Evolutionary conservation across 2,329 filamentous ascomycete genomes (phyloP).

Genomic region (Pseudogymnoascus sp.): DNA sequence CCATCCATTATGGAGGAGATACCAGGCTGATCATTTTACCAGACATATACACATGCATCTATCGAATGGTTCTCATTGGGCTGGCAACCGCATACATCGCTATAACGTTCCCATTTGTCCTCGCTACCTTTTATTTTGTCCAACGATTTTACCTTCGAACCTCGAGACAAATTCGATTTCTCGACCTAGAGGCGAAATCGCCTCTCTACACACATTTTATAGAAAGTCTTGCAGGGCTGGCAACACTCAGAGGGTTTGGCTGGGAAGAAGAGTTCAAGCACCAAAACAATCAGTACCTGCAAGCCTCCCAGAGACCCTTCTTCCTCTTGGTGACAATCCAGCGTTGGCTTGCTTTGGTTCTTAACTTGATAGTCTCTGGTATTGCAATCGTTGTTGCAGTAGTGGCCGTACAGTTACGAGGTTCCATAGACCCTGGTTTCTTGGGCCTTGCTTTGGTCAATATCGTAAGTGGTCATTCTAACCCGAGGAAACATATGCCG

Average conservation of each 20-base stretch:
- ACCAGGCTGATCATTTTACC: background rate
- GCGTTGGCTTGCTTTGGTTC: slow-evolving; percentile 35
- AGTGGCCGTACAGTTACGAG: slow-evolving; percentile 18
- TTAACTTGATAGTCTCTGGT: slow-evolving; percentile 35
- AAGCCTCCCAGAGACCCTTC: slow-evolving; percentile 36
- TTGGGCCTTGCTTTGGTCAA: slow-evolving; percentile 35
- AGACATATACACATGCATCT: slow-evolving; percentile 8
- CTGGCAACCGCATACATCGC: slow-evolving; percentile 21
- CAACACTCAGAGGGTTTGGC: slow-evolving; percentile 38
- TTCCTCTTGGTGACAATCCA: slow-evolving; percentile 38
- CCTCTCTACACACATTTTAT: slow-evolving; percentile 41
- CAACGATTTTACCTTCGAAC: slow-evolving; percentile 40
- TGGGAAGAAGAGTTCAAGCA: slow-evolving; percentile 26
- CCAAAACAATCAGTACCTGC: slow-evolving; percentile 22
- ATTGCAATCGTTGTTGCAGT: slow-evolving; percentile 25
- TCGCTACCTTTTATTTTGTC: slow-evolving; percentile 15
- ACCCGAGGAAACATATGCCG: background rate
- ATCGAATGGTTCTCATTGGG: slow-evolving; percentile 32
- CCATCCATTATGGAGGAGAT: background rate
- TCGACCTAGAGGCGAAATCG: slow-evolving; percentile 38
- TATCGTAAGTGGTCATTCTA: slow-evolving; percentile 27
- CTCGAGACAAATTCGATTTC: slow-evolving; percentile 40
- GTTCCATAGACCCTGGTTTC: slow-evolving; percentile 10
- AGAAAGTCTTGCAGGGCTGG: slow-evolving; percentile 37
- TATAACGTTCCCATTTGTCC: slow-evolving; percentile 19